phyloP scores from a whole-genome alignment of 306 rosid species.

The Lathyrus aphaca region DNA sequence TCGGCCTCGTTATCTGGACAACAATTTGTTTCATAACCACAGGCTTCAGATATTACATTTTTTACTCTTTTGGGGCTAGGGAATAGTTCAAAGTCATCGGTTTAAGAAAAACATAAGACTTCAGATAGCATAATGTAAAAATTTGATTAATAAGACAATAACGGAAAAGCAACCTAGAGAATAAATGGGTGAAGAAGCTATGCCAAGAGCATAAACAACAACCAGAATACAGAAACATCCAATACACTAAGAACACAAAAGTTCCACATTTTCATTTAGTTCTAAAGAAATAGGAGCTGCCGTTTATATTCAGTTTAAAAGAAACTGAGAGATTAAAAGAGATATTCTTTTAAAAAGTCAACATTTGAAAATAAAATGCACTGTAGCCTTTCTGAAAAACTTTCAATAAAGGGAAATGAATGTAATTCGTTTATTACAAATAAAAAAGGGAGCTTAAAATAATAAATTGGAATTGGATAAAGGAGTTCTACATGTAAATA shows the following conservation, averaged over 20 bases:
- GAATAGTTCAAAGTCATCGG: background rate
- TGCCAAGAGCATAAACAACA: background rate
- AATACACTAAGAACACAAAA: slow-evolving; percentile 14
- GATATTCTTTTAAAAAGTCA: slow-evolving; percentile 5
- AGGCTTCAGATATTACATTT: slow-evolving; percentile 33
- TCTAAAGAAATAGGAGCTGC: slow-evolving; percentile 9
- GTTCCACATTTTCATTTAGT: slow-evolving; percentile 9
- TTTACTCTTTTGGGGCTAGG: background rate
- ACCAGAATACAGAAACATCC: slow-evolving; percentile 26
- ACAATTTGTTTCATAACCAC: slow-evolving; percentile 40
- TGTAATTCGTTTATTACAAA: slow-evolving; percentile 7
- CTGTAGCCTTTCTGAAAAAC: background rate
- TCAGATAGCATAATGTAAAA: slow-evolving; percentile 8
- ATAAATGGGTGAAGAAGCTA: background rate
- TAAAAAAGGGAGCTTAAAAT: slow-evolving; percentile 8
- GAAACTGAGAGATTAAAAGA: background rate
- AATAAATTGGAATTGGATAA: slow-evolving; percentile 28
- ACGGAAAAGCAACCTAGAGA: slow-evolving; percentile 16
- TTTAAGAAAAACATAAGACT: slow-evolving; percentile 14
- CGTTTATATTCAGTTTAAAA: background rate
- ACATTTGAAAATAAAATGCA: slow-evolving; percentile 21
- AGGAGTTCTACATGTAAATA: slow-evolving; percentile 24
- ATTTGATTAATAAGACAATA: slow-evolving; percentile 2
- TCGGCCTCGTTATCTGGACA: slow-evolving; percentile 72
- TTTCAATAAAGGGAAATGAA: slow-evolving; percentile 20